These are phyloP conservation scores for Lasiodiplodia sp. DNA, from an alignment of 2,329 filamentous ascomycete genomes.

Conservation along the genomic window DNA sequence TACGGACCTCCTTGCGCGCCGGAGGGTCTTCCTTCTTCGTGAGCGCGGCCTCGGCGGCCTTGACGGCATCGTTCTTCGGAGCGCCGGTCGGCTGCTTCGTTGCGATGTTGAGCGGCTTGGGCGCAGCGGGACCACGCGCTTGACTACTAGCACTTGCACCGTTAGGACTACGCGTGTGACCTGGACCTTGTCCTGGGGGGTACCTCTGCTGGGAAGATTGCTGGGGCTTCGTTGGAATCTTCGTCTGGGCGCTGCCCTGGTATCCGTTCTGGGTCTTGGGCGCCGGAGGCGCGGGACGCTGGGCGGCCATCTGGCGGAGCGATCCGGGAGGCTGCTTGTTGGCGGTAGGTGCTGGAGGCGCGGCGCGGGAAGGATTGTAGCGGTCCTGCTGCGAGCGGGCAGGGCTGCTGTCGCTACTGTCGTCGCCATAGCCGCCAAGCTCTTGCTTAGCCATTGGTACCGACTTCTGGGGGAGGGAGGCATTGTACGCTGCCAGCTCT, in stretches of 20 bases:
- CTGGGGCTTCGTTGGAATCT: constrained; percentile 34
- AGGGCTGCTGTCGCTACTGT: constrained; percentile 53
- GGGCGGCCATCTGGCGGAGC: constrained; percentile 67
- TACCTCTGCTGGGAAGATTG: constrained; percentile 36
- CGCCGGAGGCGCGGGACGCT: constrained; percentile 82
- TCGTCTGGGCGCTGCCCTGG: constrained; percentile 39
- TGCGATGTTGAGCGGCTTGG: constrained; percentile 63
- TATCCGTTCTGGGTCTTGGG: constrained; percentile 55
- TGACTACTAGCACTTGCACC: constrained; percentile 20
- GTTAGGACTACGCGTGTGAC: constrained; percentile 26
- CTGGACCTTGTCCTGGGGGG: constrained; percentile 24
- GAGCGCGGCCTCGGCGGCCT: constrained; percentile 87
- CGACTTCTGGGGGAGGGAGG: constrained; percentile 82
- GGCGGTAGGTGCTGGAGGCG: constrained; percentile 74
- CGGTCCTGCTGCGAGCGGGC: constrained; percentile 62
- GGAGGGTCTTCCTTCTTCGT: constrained; percentile 78
- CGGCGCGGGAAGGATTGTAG: constrained; percentile 85
- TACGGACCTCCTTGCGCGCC: constrained; percentile 84
- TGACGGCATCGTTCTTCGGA: constrained; percentile 72
- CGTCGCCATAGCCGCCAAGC: constrained; percentile 70
- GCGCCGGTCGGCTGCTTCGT: constrained; percentile 57
- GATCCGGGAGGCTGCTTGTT: constrained; percentile 57
- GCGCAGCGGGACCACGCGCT: constrained; percentile 49
- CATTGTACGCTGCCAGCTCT: constrained; percentile 88
- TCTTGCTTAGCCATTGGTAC: constrained; percentile 88